Percentiles rank a stretch among this genome's conserved stretches.
Conservation (phyloP, 2,329 filamentous ascomycete genomes). For the Lachnellula occidentalis region DNA sequence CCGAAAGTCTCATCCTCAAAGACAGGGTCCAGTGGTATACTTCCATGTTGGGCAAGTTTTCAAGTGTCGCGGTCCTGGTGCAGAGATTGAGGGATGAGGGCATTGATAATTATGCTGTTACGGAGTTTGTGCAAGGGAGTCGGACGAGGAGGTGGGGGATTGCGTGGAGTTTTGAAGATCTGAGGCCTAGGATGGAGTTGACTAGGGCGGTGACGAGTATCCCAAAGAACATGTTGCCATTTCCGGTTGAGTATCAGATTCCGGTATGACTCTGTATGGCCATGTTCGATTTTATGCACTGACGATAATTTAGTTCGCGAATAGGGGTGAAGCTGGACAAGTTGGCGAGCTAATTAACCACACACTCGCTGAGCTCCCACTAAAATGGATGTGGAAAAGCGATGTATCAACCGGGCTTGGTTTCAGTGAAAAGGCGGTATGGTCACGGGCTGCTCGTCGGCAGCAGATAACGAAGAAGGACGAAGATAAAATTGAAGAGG, state of each 20-base stretch:
- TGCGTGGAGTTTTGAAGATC: slow-evolving; percentile 74
- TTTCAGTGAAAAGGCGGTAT: slow-evolving; percentile 30
- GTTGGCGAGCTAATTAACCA: slow-evolving; percentile 26
- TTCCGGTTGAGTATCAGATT: slow-evolving; percentile 43
- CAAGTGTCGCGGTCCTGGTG: slow-evolving; percentile 59
- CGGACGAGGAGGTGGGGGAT: slow-evolving; percentile 83
- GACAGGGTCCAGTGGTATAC: slow-evolving; percentile 79
- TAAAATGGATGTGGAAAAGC: slow-evolving; percentile 29
- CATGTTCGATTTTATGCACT: neutral
- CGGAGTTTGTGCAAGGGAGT: slow-evolving; percentile 69
- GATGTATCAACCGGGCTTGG: slow-evolving; percentile 22
- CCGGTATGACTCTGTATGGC: slow-evolving; percentile 12
- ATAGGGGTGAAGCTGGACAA: neutral
- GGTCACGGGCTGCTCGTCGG: slow-evolving; percentile 32
- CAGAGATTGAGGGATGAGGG: slow-evolving; percentile 50
- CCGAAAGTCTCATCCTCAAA: slow-evolving; percentile 57
- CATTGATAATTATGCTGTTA: slow-evolving; percentile 76
- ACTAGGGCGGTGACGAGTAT: slow-evolving; percentile 34
- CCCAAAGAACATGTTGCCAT: slow-evolving; percentile 46
- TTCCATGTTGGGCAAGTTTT: slow-evolving; percentile 79
- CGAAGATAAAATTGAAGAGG: slow-evolving; percentile 25
- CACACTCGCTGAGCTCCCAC: slow-evolving; percentile 17
- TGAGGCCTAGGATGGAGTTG: slow-evolving; percentile 52
- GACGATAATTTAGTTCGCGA: slow-evolving; percentile 2
- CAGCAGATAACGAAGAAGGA: slow-evolving; percentile 31